phyloP scores from a whole-genome alignment of 2,329 filamentous ascomycete genomes.

The Nannizziopsis barbatae region DNA sequence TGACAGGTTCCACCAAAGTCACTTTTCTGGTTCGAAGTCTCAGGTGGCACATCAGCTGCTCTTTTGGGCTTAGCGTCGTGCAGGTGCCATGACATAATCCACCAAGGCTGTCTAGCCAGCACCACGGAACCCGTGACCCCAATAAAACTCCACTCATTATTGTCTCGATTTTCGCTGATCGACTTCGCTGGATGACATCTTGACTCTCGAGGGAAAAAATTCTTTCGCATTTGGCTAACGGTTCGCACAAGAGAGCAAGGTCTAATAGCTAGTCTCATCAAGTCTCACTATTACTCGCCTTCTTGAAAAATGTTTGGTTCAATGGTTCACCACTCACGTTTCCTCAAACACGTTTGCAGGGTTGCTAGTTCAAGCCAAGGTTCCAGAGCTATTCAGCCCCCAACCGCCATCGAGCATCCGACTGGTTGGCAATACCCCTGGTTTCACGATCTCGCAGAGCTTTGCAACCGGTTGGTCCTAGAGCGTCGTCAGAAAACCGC shows the following conservation, averaged over 20 bases:
- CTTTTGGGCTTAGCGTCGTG: neutral
- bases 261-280: too few species aligned
- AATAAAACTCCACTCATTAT: too few species aligned
- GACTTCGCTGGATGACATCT: too few species aligned
- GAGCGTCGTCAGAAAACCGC: too few species aligned
- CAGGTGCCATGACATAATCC: neutral
- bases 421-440: neutral
- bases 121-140: neutral
- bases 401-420: neutral
- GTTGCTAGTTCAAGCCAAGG: neutral
- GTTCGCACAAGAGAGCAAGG: too few species aligned
- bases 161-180: too few species aligned
- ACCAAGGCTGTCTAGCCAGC: neutral
- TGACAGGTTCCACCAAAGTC: slow-evolving; percentile 2
- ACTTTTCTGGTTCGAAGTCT: neutral
- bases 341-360: slow-evolving; percentile 4
- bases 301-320: too few species aligned
- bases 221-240: too few species aligned
- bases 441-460: slow-evolving; percentile 2
- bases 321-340: neutral
- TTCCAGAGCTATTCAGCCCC: neutral
- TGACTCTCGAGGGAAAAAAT: too few species aligned
- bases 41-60: neutral
- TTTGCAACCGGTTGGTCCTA: neutral
- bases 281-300: too few species aligned